A percentile compares a stretch with the other conserved stretches of the same genome.
These are phyloP conservation scores for Paspalum vaginatum DNA, from an alignment of 176 grass and related monocot genomes.

Conservation along the genomic window DNA sequence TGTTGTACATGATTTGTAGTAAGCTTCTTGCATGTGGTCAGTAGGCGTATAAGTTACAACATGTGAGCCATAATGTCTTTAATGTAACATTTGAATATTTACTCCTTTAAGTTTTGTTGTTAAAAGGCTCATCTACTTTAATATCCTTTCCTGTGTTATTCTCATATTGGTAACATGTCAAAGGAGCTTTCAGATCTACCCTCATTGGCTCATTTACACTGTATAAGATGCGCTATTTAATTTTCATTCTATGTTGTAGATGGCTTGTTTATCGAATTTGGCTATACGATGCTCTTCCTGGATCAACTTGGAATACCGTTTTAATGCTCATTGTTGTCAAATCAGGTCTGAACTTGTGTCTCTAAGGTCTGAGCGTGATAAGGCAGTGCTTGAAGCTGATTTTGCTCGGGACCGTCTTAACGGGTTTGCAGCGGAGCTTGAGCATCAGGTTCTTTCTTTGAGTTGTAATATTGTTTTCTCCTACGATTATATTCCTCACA, in stretches of 20 bases:
- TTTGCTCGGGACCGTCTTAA: constrained; percentile 88
- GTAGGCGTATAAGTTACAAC: background rate
- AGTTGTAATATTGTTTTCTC: constrained; percentile 15
- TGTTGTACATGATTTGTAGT: constrained; percentile 5
- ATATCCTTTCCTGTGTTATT: background rate
- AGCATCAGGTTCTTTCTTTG: constrained; percentile 72
- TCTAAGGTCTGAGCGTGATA: constrained; percentile 75
- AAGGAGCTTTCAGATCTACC: background rate
- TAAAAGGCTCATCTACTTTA: background rate
- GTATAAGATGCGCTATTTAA: background rate
- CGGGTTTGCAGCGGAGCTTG: constrained; percentile 73
- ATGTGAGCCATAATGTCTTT: constrained; percentile 5
- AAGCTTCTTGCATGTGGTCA: background rate
- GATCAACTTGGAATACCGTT: constrained; percentile 15
- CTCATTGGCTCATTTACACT: background rate
- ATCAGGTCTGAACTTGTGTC: constrained; percentile 63
- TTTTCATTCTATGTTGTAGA: constrained; percentile 15
- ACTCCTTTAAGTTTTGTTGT: background rate
- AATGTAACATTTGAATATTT: background rate
- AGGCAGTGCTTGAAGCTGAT: constrained; percentile 71
- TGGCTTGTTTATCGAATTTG: constrained; percentile 19
- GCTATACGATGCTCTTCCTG: background rate
- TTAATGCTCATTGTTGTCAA: constrained; percentile 26
- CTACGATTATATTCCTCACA: constrained; percentile 14
- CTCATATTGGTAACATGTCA: constrained; percentile 8